Percentiles rank a stretch among this genome's conserved stretches.
Evolutionary conservation across 139 green algal species (phyloP).

Genomic region (Chlamydomonas asymmetrica): DNA sequence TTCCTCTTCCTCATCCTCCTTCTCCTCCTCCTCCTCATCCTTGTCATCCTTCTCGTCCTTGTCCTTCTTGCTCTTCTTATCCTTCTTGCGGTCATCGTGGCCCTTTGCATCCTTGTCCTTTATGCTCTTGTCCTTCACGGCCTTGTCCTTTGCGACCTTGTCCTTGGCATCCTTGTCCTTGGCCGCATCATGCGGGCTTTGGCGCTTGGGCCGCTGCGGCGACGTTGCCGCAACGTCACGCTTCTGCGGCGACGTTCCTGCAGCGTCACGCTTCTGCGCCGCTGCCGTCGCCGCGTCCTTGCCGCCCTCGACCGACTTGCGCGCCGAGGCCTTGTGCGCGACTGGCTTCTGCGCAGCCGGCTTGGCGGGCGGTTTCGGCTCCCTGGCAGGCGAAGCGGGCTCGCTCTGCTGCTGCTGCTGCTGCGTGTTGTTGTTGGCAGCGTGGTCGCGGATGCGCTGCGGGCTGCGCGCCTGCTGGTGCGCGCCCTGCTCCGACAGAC

Average conservation of each 20-base stretch:
- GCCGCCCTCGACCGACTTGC: not conserved
- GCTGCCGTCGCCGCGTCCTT: too few relatives aligned
- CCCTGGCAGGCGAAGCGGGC: too few relatives aligned
- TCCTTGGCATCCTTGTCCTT: too few relatives aligned
- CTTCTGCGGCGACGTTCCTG: too few relatives aligned
- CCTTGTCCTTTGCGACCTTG: too few relatives aligned
- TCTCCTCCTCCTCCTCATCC: not conserved
- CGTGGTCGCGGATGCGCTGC: not conserved
- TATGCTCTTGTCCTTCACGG: not conserved
- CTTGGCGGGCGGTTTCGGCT: too few relatives aligned
- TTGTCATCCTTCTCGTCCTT: conserved; percentile 8
- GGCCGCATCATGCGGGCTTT: not conserved
- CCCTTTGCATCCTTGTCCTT: not conserved
- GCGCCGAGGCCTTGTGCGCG: not conserved
- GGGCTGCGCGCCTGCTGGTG: conserved; percentile 6
- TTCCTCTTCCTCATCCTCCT: not conserved
- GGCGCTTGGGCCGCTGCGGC: not conserved
- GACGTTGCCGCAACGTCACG: not conserved
- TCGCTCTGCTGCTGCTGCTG: too few relatives aligned
- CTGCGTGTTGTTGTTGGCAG: not conserved
- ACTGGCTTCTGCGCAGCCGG: conserved; percentile 17
- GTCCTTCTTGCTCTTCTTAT: not conserved
- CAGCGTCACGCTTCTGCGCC: too few relatives aligned
- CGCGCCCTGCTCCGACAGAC: not conserved
- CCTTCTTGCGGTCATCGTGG: too few relatives aligned